Percentiles rank a stretch among this genome's conserved stretches.
Evolutionary conservation across 208 protist species (phyloP).

Genomic region (Strigomonas culicis): DNA sequence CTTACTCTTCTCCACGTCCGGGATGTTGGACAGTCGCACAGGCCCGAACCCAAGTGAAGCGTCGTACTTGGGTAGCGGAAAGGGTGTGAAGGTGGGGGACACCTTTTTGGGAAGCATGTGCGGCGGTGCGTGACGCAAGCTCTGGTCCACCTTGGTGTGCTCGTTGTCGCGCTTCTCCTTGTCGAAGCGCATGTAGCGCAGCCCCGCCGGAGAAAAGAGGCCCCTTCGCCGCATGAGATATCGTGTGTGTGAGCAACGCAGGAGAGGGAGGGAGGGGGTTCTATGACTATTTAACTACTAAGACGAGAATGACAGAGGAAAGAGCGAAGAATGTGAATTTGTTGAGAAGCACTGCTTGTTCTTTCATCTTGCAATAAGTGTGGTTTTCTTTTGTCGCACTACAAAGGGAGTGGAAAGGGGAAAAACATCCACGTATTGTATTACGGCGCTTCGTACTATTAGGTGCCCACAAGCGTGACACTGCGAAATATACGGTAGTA

Average conservation of each 20-base stretch:
- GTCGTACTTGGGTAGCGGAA: constrained; percentile 84
- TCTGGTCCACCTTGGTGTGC: neutral
- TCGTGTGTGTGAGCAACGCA: too few species aligned
- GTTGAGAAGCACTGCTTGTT: too few species aligned
- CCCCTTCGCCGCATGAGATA: neutral
- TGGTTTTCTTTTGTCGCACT: neutral
- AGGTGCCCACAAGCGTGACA: neutral
- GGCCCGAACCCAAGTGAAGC: constrained; percentile 72
- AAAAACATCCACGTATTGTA: constrained; percentile 14
- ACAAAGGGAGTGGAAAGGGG: constrained; percentile 13
- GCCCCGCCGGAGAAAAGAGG: constrained; percentile 7
- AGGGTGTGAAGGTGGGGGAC: constrained; percentile 63
- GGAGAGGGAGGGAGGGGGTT: too few species aligned
- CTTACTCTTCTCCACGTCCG: constrained; percentile 58
- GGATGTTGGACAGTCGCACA: constrained; percentile 68
- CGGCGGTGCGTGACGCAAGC: constrained; percentile 32
- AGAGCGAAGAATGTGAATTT: too few species aligned
- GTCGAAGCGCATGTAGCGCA: constrained; percentile 40
- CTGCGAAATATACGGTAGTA: neutral
- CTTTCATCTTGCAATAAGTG: too few species aligned
- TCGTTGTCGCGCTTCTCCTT: neutral
- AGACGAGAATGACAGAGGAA: too few species aligned
- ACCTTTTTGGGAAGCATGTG: constrained; percentile 75
- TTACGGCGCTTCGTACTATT: too few species aligned
- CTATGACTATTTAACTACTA: too few species aligned